Base-by-base conservation (phyloP, 805 yeast genomes). In the Blastobotrys muscicola region DNA sequence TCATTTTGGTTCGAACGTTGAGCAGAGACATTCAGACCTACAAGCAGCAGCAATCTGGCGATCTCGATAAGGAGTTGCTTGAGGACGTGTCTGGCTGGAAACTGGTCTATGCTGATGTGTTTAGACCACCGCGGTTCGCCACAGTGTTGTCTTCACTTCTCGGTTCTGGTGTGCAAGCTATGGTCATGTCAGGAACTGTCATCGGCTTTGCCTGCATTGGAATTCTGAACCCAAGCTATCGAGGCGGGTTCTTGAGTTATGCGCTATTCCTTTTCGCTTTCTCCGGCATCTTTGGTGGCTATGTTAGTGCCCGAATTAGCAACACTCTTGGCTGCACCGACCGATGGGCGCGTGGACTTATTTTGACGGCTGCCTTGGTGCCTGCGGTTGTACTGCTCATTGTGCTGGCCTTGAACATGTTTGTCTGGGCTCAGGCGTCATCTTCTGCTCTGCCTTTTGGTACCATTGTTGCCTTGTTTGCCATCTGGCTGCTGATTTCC, bases 361-460 rank as follows among this genome's bases (percentile, higher is more conserved):
- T 61, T 47, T 56, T 44, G 42, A 60, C 64, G 2, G 55, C 60
- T 4, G 20, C 46, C 16, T 38, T 57, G 33, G 59, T 53, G 5
- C 65, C 65, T 2, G 64, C 62, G 1, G 53, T 64, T 2, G 67
- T 78, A 0, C 60, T 83, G 44, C 45, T 71, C 0, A 66, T 75
- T 2, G 66, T 81, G 0, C 58, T 82, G 16, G 56, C 75, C 16
- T 62, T 83, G 46, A 86, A 85, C 58, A 64, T 75, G 47, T 72
- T 86, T 44, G 78, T 83, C 8, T 83, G 89, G 85, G 81, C 81
- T 2, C 72, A 78, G 51, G 80, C 80, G 49, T 78, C 92, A 0
- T 78, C 92, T 0, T 68, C 73, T 40, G 87, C 90, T 0, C 66
- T 85, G 36, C 95, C 95, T 10, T 81, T 85, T 51, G 82, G 85